phyloP scores from a whole-genome alignment of 768 basidiomycete species.

The Russula griseocarnosa region DNA sequence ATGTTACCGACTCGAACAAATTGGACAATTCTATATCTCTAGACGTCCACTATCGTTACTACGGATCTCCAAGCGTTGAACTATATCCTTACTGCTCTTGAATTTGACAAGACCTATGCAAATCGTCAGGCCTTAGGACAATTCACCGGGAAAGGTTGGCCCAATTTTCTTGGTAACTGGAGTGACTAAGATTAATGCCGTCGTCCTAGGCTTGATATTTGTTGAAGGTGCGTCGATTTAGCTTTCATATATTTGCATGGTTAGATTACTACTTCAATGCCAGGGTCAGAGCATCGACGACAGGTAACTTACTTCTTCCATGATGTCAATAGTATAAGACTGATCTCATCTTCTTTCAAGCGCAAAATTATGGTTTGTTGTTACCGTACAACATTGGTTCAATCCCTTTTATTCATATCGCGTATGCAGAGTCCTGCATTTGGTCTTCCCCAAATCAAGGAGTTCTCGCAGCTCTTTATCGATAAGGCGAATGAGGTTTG shows the following conservation, averaged over 20 bases:
- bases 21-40: not conserved
- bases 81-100: constrained; percentile 12
- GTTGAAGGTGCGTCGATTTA: constrained; percentile 11
- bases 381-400: not conserved
- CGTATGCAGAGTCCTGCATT: constrained; percentile 21
- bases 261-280: not conserved
- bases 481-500: constrained; percentile 26
- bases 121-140: constrained; percentile 5
- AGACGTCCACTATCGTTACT: constrained; percentile 1
- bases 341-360: constrained; percentile 5
- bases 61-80: constrained; percentile 22
- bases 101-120: constrained; percentile 16
- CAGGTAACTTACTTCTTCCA: constrained; percentile 14
- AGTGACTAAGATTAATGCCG: not conserved
- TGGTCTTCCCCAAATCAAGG: constrained; percentile 19
- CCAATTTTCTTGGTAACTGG: not conserved
- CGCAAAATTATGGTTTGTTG: constrained; percentile 22
- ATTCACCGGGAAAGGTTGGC: constrained; percentile 16
- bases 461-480: constrained; percentile 14
- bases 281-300: constrained; percentile 17
- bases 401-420: not conserved
- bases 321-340: not conserved
- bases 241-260: not conserved
- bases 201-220: constrained; percentile 16
- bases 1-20: not conserved